Evolutionary conservation across 2,329 filamentous ascomycete genomes (phyloP), one percentile per base, ranked within the genome.

Genomic region (Fusarium multiceps): DNA sequence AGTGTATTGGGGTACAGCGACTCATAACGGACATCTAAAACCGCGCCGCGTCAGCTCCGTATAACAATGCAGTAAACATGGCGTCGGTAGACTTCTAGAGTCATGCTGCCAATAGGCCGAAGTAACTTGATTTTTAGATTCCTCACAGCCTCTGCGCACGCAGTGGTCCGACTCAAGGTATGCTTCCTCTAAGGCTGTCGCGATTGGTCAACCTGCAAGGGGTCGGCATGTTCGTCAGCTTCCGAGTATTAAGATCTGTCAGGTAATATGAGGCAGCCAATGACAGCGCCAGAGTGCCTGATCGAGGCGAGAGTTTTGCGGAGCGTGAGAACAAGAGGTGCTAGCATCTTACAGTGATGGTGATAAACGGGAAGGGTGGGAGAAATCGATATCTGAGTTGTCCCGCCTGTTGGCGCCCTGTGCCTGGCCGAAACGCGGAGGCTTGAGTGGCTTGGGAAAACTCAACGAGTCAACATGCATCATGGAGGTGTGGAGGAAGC

Each of bases 171-270:
- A 72, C 58, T 49, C 60, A 61, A 62, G 50, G 48, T 50, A 60
- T 65, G 46, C 66, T 65, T 61, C 30, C 61, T 72, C 68, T 45
- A 40, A 32, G 59, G 43, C 27, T 37, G 32, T 43, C 54, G 34
- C 72, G 63, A 75, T 75, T 74, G 72, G 72, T 42, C 57, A 65
- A 48, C n/a, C 67, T 69, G 71, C 72, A 74, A 71, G 72, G 71
- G 49, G 65, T 63, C 54, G 65, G 56, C 67, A 56, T 68, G 71
- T 64, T 51, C 56, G 48, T 57, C 74, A 73, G 49, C 66, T 71
- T 72, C 68, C 51, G 55, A 62, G 63, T 72, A 37, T 37, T 37
- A 58, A 65, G 64, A 55, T 59, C 59, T 69, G 66, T 72, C 75
- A 76, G 76, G 43, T 56, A 54, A 51, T 20, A 45, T 55, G 60